phyloP scores from a whole-genome alignment of 148 eudicot genomes.

The Rhododendron molle region DNA sequence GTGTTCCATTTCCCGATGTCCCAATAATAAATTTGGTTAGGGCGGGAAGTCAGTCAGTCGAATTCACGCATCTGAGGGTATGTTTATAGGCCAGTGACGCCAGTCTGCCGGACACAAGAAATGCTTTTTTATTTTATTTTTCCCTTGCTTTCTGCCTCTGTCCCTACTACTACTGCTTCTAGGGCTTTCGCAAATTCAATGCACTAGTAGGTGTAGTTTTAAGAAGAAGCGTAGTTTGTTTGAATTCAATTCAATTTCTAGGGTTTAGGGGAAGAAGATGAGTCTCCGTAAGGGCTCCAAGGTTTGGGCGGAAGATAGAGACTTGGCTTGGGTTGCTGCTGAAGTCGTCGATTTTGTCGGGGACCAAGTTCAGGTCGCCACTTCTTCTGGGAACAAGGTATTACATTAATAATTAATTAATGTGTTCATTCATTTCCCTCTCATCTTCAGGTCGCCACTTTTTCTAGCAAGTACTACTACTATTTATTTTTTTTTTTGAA shows the following conservation, averaged over 20 bases:
- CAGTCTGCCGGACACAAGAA: no score
- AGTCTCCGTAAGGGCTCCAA: conserved; percentile 66
- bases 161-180: background rate
- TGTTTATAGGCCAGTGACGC: no score
- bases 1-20: no score
- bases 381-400: conserved; percentile 61
- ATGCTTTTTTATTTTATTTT: no score
- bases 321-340: conserved; percentile 69
- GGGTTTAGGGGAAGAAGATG: conserved; percentile 25
- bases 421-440: background rate
- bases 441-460: background rate
- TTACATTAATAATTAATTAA: no score
- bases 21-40: no score
- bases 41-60: no score
- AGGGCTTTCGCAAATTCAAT: conserved; percentile 13
- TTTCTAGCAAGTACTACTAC: background rate
- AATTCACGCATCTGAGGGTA: no score
- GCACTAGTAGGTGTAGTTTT: background rate
- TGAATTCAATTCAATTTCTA: background rate
- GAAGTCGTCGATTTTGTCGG: conserved; percentile 56
- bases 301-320: conserved; percentile 85
- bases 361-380: conserved; percentile 57
- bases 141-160: background rate
- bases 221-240: background rate
- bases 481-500: no score